Evolutionary conservation across 345 rosid genomes (phyloP).

Genomic region (Corchorus capsularis): DNA sequence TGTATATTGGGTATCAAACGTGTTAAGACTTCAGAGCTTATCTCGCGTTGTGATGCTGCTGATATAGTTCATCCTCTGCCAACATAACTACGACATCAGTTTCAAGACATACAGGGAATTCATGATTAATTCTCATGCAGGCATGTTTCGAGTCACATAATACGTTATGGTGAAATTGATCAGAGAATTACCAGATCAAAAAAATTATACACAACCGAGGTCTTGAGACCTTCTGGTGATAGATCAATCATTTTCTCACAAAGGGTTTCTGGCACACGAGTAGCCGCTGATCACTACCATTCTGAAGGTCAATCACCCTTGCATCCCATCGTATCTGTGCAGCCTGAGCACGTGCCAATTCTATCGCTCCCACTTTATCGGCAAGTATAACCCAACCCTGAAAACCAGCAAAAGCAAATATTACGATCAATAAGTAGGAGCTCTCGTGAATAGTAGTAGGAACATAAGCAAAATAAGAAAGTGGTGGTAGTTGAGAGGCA

Average conservation of each 20-base stretch:
- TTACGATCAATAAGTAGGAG: neutral
- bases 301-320: slow-evolving; percentile 90
- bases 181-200: slow-evolving; percentile 44
- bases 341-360: slow-evolving; percentile 76
- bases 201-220: slow-evolving; percentile 33
- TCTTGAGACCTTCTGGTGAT: slow-evolving; percentile 23
- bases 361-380: slow-evolving; percentile 76
- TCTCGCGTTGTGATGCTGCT: slow-evolving; percentile 21
- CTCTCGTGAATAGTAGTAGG: neutral
- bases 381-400: slow-evolving; percentile 93
- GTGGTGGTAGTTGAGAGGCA: neutral
- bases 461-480: neutral
- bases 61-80: slow-evolving; percentile 23
- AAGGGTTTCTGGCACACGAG: slow-evolving; percentile 97
- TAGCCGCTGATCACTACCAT: slow-evolving; percentile 91
- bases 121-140: slow-evolving; percentile 18
- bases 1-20: slow-evolving; percentile 15
- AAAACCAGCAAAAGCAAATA: slow-evolving; percentile 13
- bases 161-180: neutral
- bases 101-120: neutral
- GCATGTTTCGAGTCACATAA: neutral
- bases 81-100: slow-evolving; percentile 12
- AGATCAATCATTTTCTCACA: slow-evolving; percentile 61
- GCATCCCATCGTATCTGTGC: slow-evolving; percentile 97
- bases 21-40: neutral